A percentile compares a stretch with the other conserved stretches of the same genome.
Evolutionary conservation across 257 asterid species (phyloP).

Genomic region (Pogostemon cablin): DNA sequence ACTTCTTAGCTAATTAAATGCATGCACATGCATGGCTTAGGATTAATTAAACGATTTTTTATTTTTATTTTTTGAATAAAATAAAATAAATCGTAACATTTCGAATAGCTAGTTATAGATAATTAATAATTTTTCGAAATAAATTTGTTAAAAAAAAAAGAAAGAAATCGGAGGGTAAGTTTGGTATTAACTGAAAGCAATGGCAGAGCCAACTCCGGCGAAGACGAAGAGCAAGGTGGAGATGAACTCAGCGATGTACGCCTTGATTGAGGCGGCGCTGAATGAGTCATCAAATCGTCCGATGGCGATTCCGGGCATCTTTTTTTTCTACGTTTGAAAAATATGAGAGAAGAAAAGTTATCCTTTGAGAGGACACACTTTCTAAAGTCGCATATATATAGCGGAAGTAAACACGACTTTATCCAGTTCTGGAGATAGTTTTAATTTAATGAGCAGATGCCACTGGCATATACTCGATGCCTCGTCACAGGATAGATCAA

Average conservation of each 20-base stretch:
- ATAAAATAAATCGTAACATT: too few relatives aligned
- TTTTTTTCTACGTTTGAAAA: conserved; percentile 19
- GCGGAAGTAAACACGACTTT: conserved; percentile 6
- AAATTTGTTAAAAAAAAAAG: neutral
- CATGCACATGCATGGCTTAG: neutral
- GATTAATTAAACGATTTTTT: too few relatives aligned
- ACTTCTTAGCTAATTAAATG: neutral
- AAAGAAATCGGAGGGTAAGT: neutral
- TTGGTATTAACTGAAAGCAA: conserved; percentile 51
- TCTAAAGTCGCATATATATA: conserved; percentile 39
- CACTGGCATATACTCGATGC: conserved; percentile 32
- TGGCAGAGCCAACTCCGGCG: conserved; percentile 68
- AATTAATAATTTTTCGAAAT: neutral
- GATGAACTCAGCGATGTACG: conserved; percentile 62
- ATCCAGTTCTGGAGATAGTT: conserved; percentile 6
- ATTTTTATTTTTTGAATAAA: too few relatives aligned
- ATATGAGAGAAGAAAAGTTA: neutral
- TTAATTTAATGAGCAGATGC: conserved; percentile 23
- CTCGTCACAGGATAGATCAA: conserved; percentile 33
- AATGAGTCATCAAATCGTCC: conserved; percentile 50
- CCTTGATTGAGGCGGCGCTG: conserved; percentile 51
- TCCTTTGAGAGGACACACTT: conserved; percentile 33
- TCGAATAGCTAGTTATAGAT: too few relatives aligned
- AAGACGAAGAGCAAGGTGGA: conserved; percentile 61
- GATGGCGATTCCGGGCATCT: conserved; percentile 57